Base-by-base conservation (phyloP, 2,329 filamentous ascomycete genomes). In the Calonectria montana region DNA sequence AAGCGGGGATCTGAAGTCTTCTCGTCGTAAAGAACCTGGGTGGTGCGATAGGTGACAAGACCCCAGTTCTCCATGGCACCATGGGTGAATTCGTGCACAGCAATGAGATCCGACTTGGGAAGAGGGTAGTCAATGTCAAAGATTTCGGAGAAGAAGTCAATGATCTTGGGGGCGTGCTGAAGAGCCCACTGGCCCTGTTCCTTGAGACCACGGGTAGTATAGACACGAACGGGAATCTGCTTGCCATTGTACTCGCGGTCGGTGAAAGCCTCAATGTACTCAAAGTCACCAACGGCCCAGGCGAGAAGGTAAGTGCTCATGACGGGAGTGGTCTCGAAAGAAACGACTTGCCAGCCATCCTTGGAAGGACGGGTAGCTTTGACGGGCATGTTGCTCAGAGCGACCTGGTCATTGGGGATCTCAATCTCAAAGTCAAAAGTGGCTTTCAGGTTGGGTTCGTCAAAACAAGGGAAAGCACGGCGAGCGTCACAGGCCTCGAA, bases 1-100 rank as follows among this genome's bases (percentile, higher is more conserved):
- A 96, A 98, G 75, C 92, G 92, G 48, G 94, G 92, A 82, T 98
- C 96, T 0, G 96, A 98, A 61, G 93, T 94, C 82, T 95, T 92
- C 83, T 97, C 95, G 80, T 99, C 96, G 80, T 97, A 99, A n/a
- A 99, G 89, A 31, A 99, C 93, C 63, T 97, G 96, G 13, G 96
- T 98, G 13, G 96, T 97, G 76, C 95, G 91, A 86, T 98, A 99
- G 37, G 97, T 98, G 70, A 99, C 95, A 66, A 99, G 88, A 76
- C 96, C 96, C 96, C 96, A 98, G 82, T 97, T 97, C 87, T 98
- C 96, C 94, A 97, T 97, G 76, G 95, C 95, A 55, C 94, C 93
- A 82, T 91, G 89, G 4, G 89, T 97, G 86, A 99, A 98, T 86
- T 98, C 96, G 84, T 97, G 95, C 13, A 97, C 95, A 72, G 95